Percentiles rank a stretch among this genome's conserved stretches.
These are phyloP conservation scores for Apiospora pterosperma DNA, from an alignment of 2,329 filamentous ascomycete genomes.

Conservation along the genomic window DNA sequence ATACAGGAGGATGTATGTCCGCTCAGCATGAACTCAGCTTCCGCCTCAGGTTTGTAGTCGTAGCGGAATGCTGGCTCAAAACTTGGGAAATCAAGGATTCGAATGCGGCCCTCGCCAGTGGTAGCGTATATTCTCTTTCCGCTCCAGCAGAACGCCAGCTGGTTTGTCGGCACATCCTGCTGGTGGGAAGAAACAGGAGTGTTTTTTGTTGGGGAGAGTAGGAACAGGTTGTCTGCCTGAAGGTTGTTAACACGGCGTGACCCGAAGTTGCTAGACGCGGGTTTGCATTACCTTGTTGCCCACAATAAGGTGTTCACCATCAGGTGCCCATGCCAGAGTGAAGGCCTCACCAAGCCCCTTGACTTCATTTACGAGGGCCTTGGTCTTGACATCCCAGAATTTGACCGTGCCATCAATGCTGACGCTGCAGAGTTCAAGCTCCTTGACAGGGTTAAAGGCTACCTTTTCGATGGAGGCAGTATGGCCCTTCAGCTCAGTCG, in stretches of 20 bases:
- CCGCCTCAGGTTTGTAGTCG: conserved; percentile 39
- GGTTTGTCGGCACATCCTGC: conserved; percentile 65
- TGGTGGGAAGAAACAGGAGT: conserved; percentile 55
- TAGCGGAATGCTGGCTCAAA: conserved; percentile 54
- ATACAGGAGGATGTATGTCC: conserved; percentile 74
- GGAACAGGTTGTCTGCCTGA: conserved; percentile 59
- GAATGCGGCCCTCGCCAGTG: conserved; percentile 66
- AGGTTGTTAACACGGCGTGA: background rate
- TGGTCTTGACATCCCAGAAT: conserved; percentile 77
- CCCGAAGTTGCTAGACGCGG: background rate
- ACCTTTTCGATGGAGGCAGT: conserved; percentile 67
- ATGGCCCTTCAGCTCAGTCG: conserved; percentile 72
- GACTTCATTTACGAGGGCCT: conserved; percentile 66
- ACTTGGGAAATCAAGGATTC: conserved; percentile 66
- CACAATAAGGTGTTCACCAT: conserved; percentile 66
- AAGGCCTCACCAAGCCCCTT: conserved; percentile 65
- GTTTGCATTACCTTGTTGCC: conserved; percentile 60
- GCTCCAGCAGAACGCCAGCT: conserved; percentile 71
- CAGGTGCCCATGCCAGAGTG: conserved; percentile 70
- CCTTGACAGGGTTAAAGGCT: conserved; percentile 73
- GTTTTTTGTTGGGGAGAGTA: conserved; percentile 58
- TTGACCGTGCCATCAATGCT: conserved; percentile 71
- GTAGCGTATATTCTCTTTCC: conserved; percentile 69
- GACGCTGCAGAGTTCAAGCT: conserved; percentile 73
- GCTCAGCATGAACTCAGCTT: conserved; percentile 57